Evolutionary conservation across 2,329 filamentous ascomycete genomes (phyloP), one percentile per base, ranked within the genome.

Genomic region (Aspergillus nomiae): DNA sequence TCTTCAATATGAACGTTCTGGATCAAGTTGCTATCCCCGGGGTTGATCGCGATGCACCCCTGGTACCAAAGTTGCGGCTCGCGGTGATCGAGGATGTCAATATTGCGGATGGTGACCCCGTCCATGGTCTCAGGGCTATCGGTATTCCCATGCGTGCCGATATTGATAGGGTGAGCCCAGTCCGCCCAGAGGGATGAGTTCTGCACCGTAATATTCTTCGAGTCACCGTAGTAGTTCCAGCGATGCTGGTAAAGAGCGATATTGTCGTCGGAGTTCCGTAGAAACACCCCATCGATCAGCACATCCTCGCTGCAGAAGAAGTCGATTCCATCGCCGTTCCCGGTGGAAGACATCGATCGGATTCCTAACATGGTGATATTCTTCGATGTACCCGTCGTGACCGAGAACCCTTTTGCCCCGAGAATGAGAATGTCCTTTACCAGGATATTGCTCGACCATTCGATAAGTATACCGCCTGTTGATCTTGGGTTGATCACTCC

Each of bases 191-290:
- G 63, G 1, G 67, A 63, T 12, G 69, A 76, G 59, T 77, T 70
- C 24, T 70, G 68, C 28, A 78, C 63, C 1, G 71, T 75, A 53
- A 78, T 74, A 45, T 78, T 76, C 8, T 38, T 62, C 0, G 76
- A 73, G 57, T 78, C 3, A 2, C 46, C 58, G 38, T 54, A 53
- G 32, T 50, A 59, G n/a, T 59, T 24, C 58, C 58, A 59, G 21
- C 46, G 58, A 9, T 59, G 58, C 14, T 48, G 51, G 6, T 59
- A 59, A 9, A 59, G 32, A 2, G 77, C 77, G 36, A 78, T 73
- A 16, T 60, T 72, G 58, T 78, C 77, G 56, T 79, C 77, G 1
- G 75, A 77, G 59, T 75, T 79, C 14, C 77, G 72, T 41, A 79
- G 60, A 62, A 79, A 79, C 51, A 70, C 70, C 16, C 71, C 73